These are phyloP conservation scores for Colletotrichum costaricense DNA, from an alignment of 2,329 filamentous ascomycete genomes.

Conservation along the genomic window DNA sequence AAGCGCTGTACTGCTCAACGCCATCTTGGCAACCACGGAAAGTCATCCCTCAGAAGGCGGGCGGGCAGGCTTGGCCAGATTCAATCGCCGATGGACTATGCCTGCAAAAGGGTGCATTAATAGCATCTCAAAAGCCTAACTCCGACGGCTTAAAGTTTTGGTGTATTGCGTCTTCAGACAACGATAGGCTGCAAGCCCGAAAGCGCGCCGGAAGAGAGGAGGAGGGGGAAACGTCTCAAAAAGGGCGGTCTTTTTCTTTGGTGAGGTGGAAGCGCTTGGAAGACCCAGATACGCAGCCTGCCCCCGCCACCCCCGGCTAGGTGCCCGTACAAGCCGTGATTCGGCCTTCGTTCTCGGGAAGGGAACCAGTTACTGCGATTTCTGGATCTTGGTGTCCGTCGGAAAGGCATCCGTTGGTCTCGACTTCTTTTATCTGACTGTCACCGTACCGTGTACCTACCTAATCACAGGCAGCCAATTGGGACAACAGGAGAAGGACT, in stretches of 20 bases:
- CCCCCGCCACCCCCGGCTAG: background rate
- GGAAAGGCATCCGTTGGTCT: conserved; percentile 2
- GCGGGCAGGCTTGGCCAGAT: conserved; percentile 10
- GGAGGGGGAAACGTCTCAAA: background rate
- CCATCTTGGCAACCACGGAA: conserved; percentile 26
- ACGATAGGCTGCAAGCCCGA: background rate
- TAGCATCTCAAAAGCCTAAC: conserved; percentile 27
- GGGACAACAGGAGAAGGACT: background rate
- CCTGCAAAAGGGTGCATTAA: background rate
- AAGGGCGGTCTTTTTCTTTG: background rate
- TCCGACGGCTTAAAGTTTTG: conserved; percentile 30
- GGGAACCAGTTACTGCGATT: background rate
- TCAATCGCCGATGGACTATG: conserved; percentile 31
- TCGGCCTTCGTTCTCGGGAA: conserved; percentile 3
- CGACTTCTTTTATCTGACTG: background rate
- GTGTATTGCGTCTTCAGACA: background rate
- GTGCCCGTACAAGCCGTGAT: background rate
- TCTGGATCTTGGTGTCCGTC: background rate
- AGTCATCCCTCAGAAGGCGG: conserved; percentile 5
- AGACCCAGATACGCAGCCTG: background rate
- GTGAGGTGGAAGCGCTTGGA: background rate
- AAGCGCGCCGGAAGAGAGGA: background rate
- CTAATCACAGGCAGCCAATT: background rate
- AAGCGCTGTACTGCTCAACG: background rate
- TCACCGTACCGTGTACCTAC: background rate